Evolutionary conservation across 2,329 filamentous ascomycete species (phyloP), one percentile per base, ranked within the genome.

Genomic region (Sphaerulina populicola): DNA sequence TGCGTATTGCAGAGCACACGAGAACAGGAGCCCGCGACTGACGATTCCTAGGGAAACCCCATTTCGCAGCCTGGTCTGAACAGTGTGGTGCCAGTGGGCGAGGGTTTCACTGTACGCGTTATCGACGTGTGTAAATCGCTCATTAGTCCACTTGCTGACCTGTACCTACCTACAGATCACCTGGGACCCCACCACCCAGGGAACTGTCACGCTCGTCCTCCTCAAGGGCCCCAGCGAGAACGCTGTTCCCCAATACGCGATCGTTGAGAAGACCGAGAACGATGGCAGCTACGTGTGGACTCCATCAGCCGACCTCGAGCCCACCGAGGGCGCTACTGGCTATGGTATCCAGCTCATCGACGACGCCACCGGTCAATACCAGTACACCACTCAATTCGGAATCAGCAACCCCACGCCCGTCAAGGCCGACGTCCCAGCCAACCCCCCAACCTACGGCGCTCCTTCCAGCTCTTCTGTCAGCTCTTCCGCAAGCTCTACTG

Each of bases 371-470:
- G 77, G 79, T 64, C 68, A 76, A 63, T 83, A 79, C 74, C 80
- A 83, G 65, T 80, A 74, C 69, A 77, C 75, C 39, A 77, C 77
- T 52, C 79, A 82, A 66, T 82, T 82, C 70, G 80, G 80, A 61
- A 73, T 83, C 69, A 71, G 69, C 54, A 76, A 75, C 63, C 49
- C 64, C 41, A 53, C 65, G 48, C 68, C 64, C 62, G 4, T 18
- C 2, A 49, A 60, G 33, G 49, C 39, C 30, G 43, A 43, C 31
- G 47, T 48, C 33, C 33, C 18, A 18, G 18, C 18, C 30, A 45
- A 43, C 31, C 46, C 48, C 33, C 33, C 23, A 21, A 41, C 57
- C 48, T 38, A 52, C 52, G 51, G 49, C 33, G 30, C 45, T 11
- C 6, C 23, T 7, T 27, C 57, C 49, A 49, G 47, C 33, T 35